Evolutionary conservation across 1,139 yeast genomes (phyloP).

Genomic region (Candida buenavistaensis): DNA sequence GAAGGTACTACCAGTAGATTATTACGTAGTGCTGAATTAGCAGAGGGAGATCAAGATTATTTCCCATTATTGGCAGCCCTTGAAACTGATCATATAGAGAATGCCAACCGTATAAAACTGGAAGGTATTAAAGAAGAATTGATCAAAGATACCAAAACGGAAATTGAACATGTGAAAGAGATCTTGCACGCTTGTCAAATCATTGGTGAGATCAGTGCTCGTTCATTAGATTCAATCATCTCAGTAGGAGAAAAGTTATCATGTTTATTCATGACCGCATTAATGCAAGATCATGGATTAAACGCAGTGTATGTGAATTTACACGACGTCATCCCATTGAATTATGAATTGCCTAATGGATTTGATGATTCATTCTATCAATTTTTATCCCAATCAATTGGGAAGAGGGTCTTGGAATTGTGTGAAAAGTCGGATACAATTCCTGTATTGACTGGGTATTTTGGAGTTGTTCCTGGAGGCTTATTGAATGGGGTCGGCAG

Average conservation of each 20-base stretch:
- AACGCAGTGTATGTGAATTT: constrained; percentile 78
- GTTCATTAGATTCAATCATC: constrained; percentile 88
- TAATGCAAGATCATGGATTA: constrained; percentile 79
- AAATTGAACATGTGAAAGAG: constrained; percentile 66
- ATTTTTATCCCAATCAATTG: constrained; percentile 60
- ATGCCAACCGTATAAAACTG: constrained; percentile 61
- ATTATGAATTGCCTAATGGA: constrained; percentile 52
- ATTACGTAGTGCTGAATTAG: constrained; percentile 75
- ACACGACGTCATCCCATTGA: constrained; percentile 66
- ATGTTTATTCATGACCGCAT: constrained; percentile 82
- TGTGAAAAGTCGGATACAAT: constrained; percentile 47
- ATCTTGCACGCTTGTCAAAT: constrained; percentile 83
- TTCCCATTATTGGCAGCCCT: constrained; percentile 57
- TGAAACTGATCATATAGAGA: constrained; percentile 72
- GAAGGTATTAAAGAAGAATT: constrained; percentile 46
- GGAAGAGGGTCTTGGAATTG: constrained; percentile 49
- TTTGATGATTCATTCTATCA: constrained; percentile 71
- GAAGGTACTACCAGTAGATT: constrained; percentile 94
- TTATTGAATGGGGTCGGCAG: constrained; percentile 89
- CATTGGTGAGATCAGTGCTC: constrained; percentile 86
- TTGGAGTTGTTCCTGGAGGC: constrained; percentile 95
- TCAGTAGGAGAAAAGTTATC: constrained; percentile 92
- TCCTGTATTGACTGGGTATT: constrained; percentile 94
- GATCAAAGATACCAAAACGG: constrained; percentile 57
- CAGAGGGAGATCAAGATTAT: constrained; percentile 59